Evolutionary conservation across 495 filamentous ascomycete genomes (phyloP), one percentile per base, ranked within the genome.

Genomic region (Penicillium egyptiacum): DNA sequence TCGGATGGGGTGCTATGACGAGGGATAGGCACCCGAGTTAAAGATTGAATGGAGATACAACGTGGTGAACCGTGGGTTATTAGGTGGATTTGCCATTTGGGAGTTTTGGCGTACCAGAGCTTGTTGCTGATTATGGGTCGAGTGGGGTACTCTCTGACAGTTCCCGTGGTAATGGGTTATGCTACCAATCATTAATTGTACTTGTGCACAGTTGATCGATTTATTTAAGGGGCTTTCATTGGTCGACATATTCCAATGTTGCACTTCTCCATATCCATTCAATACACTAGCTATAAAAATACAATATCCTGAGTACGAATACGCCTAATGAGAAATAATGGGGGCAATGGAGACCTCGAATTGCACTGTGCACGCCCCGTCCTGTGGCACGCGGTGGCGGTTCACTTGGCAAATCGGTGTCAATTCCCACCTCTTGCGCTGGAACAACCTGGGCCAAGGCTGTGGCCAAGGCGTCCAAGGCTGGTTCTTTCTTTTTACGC

Each of bases 361-460:
- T 19, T 16, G 51, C 17, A 16, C 26, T 2, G 51, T 54, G 51
- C 51, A 22, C 51, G 31, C 25, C n/a, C 30, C 50, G 10, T 6
- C n/a, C 26, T 31, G n/a, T 47, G 45, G 26, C 44, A 47, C 20
- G 12, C 10, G 8, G 39, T 53, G 50, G 39, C 39, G 50, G 39
- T 26, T 39, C 40, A n/a, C 16, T 45, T 44, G 37, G 31, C 48
- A 19, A 50, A 50, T 50, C 48, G 48, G 48, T 50, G 48, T 40
- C 26, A 35, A 43, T 43, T 22, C 41, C 51, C 35, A 44, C 20
- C 20, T 50, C 48, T 50, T 20, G 31, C 26, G 26, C 5, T 25
- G 19, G 6, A 8, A 19, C 8, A 14, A 33, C 39, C n/a, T 26
- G 20, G 39, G 39, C 41, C 23, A 17, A 42, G 28, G 5, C n/a